Evolutionary conservation across 805 yeast genomes (phyloP).

Genomic region (Candida nitratophila): DNA sequence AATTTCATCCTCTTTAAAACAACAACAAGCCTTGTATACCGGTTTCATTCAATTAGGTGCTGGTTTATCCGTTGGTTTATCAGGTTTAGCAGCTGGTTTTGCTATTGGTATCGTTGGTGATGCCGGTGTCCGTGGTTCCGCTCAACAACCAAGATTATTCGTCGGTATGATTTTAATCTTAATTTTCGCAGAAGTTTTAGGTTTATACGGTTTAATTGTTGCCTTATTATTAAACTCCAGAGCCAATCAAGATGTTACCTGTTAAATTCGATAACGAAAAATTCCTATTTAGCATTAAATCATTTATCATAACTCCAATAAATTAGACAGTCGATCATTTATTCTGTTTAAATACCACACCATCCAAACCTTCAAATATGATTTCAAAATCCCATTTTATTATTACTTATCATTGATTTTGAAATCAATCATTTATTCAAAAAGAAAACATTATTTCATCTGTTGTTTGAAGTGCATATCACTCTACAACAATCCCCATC

Average conservation of each 20-base stretch:
- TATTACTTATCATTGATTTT: no score
- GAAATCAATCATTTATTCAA: no score
- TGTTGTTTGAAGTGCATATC: no score
- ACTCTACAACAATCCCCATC: no score
- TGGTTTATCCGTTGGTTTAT: constrained; percentile 93
- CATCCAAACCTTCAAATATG: no score
- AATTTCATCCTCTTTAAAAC: constrained; percentile 83
- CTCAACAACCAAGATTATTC: constrained; percentile 96
- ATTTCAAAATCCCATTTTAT: no score
- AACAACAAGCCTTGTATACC: constrained; percentile 88
- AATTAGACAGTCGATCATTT: no score
- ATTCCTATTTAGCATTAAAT: no score
- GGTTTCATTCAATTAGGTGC: constrained; percentile 98
- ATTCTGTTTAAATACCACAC: no score
- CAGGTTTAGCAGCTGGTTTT: constrained; percentile 97
- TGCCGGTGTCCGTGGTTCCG: constrained; percentile 98
- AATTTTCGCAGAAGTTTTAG: constrained; percentile 98
- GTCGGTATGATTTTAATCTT: constrained; percentile 98
- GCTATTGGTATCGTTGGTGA: constrained; percentile 99
- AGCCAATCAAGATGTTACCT: constrained; percentile 86
- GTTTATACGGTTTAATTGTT: constrained; percentile 95
- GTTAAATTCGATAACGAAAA: constrained; percentile 41
- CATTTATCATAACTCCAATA: neutral
- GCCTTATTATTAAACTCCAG: constrained; percentile 96
- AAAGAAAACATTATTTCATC: no score